A percentile compares a stretch with the other conserved stretches of the same genome.
Conservation (phyloP, 2,329 filamentous ascomycete species). For the Aureobasidium sp. region DNA sequence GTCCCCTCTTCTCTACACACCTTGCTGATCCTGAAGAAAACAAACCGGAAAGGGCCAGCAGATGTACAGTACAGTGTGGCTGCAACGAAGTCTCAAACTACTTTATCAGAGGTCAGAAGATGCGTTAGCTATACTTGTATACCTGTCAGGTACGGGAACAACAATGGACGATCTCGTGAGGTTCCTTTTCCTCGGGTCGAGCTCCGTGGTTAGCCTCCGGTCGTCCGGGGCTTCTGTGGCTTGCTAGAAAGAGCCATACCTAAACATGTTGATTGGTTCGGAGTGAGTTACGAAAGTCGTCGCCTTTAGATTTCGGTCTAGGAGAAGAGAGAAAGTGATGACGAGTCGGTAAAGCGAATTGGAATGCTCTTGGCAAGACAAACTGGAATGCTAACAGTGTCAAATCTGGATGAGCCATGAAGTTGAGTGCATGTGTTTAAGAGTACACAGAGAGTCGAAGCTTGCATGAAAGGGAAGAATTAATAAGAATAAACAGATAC, state of each 20-base stretch:
- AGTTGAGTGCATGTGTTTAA: neutral
- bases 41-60: neutral
- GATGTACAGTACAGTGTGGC: too few species aligned
- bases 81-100: too few species aligned
- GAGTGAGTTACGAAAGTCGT: neutral
- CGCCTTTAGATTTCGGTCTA: neutral
- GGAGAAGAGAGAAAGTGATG: neutral
- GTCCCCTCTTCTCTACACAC: neutral
- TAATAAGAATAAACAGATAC: neutral
- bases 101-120: neutral
- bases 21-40: neutral
- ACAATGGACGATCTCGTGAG: neutral
- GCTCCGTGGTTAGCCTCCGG: neutral
- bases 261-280: neutral
- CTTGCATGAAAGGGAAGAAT: neutral
- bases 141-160: neutral
- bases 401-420: neutral
- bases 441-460: too few species aligned
- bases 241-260: neutral
- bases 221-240: neutral
- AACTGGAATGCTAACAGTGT: too few species aligned
- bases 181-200: neutral
- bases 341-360: neutral
- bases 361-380: too few species aligned
- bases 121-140: neutral